Conservation (phyloP, 257 asterid genomes). For the Nemophila menziesii region DNA sequence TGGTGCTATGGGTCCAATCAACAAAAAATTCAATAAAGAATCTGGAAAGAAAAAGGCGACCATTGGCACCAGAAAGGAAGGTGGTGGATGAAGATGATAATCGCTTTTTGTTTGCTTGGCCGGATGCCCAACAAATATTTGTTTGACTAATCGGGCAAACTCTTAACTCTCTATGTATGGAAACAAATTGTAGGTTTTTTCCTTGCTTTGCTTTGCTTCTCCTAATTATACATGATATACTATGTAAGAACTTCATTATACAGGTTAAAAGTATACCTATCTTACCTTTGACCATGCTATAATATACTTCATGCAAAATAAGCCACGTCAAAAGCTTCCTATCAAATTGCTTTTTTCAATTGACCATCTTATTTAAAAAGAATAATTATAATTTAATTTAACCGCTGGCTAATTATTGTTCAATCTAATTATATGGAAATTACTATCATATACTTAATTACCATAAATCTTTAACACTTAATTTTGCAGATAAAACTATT, state of each 20-base stretch:
- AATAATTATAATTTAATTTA: too few relatives aligned
- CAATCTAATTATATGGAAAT: too few relatives aligned
- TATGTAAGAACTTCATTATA: background rate
- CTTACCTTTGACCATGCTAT: background rate
- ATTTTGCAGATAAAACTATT: too few relatives aligned
- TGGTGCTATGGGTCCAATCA: constrained; percentile 5
- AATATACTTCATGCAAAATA: background rate
- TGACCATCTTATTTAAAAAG: background rate
- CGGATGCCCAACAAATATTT: constrained; percentile 20
- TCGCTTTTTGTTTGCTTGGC: constrained; percentile 19
- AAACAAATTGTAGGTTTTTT: background rate
- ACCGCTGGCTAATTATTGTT: too few relatives aligned
- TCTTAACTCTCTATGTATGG: constrained; percentile 6
- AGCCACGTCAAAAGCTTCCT: background rate
- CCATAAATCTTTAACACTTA: too few relatives aligned
- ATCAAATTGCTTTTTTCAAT: background rate
- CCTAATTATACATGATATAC: background rate
- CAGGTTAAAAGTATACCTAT: background rate
- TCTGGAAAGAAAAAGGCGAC: constrained; percentile 8
- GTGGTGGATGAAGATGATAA: constrained; percentile 9
- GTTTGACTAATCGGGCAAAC: constrained; percentile 22
- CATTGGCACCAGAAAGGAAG: background rate
- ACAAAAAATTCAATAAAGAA: constrained; percentile 1
- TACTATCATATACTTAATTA: too few relatives aligned
- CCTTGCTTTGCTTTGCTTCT: constrained; percentile 1